Conservation (phyloP, 257 asterid species). For the Capsicum rhomboideum region DNA sequence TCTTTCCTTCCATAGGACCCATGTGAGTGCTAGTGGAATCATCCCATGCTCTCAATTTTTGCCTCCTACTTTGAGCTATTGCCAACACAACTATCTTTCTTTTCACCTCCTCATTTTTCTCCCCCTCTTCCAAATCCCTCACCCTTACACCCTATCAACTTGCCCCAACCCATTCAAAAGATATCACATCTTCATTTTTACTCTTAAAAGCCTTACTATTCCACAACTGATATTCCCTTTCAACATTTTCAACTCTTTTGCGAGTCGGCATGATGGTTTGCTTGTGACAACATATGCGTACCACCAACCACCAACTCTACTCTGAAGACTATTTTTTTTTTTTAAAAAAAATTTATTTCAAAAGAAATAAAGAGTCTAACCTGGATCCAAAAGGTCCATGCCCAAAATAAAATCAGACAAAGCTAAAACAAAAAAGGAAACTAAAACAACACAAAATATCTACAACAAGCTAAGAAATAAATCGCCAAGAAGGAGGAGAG, state of each 20-base stretch:
- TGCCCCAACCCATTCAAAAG: neutral
- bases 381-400: too few species aligned
- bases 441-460: too few species aligned
- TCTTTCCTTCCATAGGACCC: neutral
- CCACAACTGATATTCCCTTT: neutral
- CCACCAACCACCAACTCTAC: neutral
- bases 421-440: too few species aligned
- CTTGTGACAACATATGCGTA: neutral
- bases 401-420: too few species aligned
- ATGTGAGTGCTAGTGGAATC: neutral
- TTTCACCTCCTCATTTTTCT: neutral
- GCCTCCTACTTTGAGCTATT: neutral
- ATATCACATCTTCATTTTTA: neutral
- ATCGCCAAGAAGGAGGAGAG: too few species aligned
- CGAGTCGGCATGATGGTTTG: neutral
- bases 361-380: too few species aligned
- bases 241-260: neutral
- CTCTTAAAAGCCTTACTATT: neutral
- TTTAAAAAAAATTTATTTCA: too few species aligned
- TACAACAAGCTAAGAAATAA: too few species aligned
- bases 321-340: neutral
- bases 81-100: neutral
- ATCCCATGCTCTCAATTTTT: neutral
- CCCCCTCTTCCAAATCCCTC: neutral
- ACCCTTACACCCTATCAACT: neutral